Base-by-base conservation (phyloP, 768 basidiomycete genomes). In the Coprinopsis marcescibilis region DNA sequence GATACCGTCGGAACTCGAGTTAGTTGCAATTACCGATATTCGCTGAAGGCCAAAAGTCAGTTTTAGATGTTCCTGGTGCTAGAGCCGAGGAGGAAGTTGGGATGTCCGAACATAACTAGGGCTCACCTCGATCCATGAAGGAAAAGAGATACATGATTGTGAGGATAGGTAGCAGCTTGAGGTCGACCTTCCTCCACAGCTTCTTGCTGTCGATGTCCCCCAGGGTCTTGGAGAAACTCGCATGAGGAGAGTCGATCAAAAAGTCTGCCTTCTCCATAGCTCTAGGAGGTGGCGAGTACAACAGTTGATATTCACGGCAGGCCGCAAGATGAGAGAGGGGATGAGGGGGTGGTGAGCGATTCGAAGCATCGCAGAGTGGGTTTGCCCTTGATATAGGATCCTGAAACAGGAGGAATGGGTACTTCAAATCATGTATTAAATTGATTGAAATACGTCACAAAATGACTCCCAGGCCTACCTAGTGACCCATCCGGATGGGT, bases 51-150 rank as follows among this genome's bases (percentile, higher is more conserved):
- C n/a, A 24, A 11, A 34, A 19, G 4, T 46, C 19, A 37, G 33
- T 34, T 11, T 38, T 8, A 41, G 39, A 21, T 2, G 27, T 8
- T 32, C 8, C 30, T 32, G 30, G 8, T 8, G 30, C 30, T 8
- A 32, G 8, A 32, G 30, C 8, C 30, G 10, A 8, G 8, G 30
- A 32, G n/a, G n/a, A n/a, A n/a, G n/a, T n/a, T n/a, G n/a, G n/a
- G n/a, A n/a, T n/a, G n/a, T n/a, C n/a, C n/a, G n/a, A n/a, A n/a
- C n/a, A n/a, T n/a, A n/a, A n/a, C n/a, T n/a, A 20, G 4, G 26
- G 56, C 68, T 20, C 40, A 72, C 79, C 78, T 69, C 82, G 65
- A 57, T 85, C 83, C 58, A 83, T 64, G 60, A 82, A 83, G 3
- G 77, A 77, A 21, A 82, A 57, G 35, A 85, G 63, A 55, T 83